Percentiles rank a stretch among this genome's conserved stretches.
Conservation (phyloP, 768 basidiomycete species). For the Termitomyces sp. region DNA sequence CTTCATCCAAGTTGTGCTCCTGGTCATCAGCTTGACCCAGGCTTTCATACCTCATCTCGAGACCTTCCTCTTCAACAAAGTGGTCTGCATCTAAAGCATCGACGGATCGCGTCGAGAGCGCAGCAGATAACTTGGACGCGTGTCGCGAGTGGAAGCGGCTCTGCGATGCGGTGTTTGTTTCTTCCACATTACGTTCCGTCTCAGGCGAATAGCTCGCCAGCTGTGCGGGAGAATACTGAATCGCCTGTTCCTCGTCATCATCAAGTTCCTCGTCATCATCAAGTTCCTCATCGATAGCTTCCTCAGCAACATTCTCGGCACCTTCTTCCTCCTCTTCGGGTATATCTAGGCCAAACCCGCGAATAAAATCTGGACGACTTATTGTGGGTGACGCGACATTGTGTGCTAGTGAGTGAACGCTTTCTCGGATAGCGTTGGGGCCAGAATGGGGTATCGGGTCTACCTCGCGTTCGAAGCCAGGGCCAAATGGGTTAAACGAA, state of each 20-base stretch:
- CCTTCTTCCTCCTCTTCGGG: constrained; percentile 70
- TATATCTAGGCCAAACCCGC: constrained; percentile 78
- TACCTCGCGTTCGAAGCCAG: constrained; percentile 41
- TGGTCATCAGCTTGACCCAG: constrained; percentile 6
- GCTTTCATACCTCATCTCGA: constrained; percentile 1
- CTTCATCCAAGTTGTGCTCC: constrained; percentile 29
- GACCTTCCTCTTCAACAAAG: constrained; percentile 18
- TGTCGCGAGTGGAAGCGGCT: constrained; percentile 64
- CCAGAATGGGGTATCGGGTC: constrained; percentile 17
- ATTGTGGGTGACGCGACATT: constrained; percentile 39
- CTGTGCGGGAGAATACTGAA: constrained; percentile 24
- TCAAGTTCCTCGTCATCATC: constrained; percentile 31
- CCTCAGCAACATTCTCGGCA: constrained; percentile 26
- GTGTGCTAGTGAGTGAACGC: constrained; percentile 41
- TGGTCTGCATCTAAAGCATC: constrained; percentile 42
- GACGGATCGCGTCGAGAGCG: constrained; percentile 60
- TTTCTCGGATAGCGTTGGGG: constrained; percentile 16
- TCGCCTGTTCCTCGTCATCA: constrained; percentile 28
- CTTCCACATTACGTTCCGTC: constrained; percentile 24
- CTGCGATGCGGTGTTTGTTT: constrained; percentile 39
- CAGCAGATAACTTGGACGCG: constrained; percentile 60
- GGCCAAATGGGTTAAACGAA: constrained; percentile 62
- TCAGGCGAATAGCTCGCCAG: constrained; percentile 22
- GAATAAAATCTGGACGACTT: constrained; percentile 65
- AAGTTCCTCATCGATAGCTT: constrained; percentile 25